Evolutionary conservation across 768 basidiomycete species (phyloP), one percentile per base, ranked within the genome.

Genomic region (Auriscalpium vulgare): DNA sequence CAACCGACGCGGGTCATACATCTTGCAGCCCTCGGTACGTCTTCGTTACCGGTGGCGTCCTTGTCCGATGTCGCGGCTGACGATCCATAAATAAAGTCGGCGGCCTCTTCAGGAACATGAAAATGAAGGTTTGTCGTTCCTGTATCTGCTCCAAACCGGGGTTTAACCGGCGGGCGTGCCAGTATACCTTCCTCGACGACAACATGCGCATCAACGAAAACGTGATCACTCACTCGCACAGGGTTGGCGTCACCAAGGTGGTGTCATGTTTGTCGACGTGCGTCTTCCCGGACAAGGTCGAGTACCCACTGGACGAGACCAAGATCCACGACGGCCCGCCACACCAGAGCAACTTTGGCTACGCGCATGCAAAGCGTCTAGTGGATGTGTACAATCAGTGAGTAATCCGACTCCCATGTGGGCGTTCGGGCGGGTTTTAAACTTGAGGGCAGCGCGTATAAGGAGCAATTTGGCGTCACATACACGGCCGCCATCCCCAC

Each of bases 401-500:
- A 55, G 86, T 59, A 29, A 17, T 63, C 9, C 59, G 17, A 29
- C 13, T 38, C 43, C 19, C 38, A 11, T 44, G 21, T n/a, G 17
- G 13, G 37, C 38, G 21, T 21, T 46, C 11, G 7, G 34, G 37
- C 29, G 53, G 17, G 17, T 29, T 10, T 8, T 14, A 13, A 17
- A 11, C 3, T n/a, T 1, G 19, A 40, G 40, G 29, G 29, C 56
- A 95, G 94, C 60, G 95, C 95, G 0, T 98, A 97, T 78, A 87
- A 94, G 73, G 92, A 95, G 62, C 87, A 97, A 69, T 95, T 87
- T 63, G 95, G 94, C 17, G 85, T 84, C 73, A 92, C 91, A 71
- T 97, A 97, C 67, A 97, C 94, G 4, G 91, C 92, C 44, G 93
- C 94, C 13, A 98, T 98, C 66, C 95, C 95, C 1, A 97, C 95